Conservation (phyloP, 768 basidiomycete genomes). For the Phanerochaete sordida region DNA sequence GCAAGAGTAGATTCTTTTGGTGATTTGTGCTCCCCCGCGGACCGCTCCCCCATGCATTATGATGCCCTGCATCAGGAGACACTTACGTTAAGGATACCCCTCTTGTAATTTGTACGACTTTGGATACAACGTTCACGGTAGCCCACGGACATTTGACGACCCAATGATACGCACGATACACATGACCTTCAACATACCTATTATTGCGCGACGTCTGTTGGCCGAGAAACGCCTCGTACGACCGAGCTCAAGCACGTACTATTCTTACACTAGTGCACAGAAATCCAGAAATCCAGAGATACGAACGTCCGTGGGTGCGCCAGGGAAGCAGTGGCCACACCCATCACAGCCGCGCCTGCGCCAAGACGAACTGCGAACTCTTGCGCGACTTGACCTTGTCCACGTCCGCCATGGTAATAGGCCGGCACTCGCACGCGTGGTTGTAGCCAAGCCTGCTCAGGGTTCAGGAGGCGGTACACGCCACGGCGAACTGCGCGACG, state of each 20-base stretch:
- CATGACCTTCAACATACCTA: too few species aligned
- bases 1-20: not conserved
- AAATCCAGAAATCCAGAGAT: not conserved
- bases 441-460: constrained; percentile 69
- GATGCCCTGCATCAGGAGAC: not conserved
- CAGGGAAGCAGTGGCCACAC: not conserved
- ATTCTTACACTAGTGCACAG: not conserved
- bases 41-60: not conserved
- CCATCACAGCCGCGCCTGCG: constrained; percentile 36
- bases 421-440: constrained; percentile 65
- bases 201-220: not conserved
- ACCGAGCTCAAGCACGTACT: not conserved
- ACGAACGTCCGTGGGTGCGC: not conserved
- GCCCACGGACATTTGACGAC: not conserved
- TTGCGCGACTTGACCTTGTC: constrained; percentile 74
- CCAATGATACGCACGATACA: not conserved
- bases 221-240: not conserved
- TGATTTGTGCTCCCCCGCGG: not conserved
- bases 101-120: not conserved
- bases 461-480: not conserved
- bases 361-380: constrained; percentile 43
- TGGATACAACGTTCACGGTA: not conserved
- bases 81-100: not conserved
- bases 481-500: constrained; percentile 4
- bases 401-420: constrained; percentile 60